Evolutionary conservation across 2,329 filamentous ascomycete genomes (phyloP).

Genomic region (Xylariaceae sp.): DNA sequence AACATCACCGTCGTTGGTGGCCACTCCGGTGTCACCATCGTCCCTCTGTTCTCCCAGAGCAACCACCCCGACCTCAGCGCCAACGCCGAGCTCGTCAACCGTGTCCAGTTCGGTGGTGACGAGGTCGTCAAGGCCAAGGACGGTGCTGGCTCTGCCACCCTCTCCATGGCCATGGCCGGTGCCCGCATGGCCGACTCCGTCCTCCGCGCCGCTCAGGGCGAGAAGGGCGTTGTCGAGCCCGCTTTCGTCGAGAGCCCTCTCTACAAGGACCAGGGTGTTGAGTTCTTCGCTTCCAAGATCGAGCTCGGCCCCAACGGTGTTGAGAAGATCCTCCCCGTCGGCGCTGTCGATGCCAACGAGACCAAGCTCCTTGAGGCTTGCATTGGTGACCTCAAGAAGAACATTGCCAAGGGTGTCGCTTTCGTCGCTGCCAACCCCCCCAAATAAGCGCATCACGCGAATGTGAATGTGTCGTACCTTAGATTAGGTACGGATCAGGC

Average conservation of each 20-base stretch:
- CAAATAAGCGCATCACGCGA: conserved; percentile 42
- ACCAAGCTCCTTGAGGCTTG: conserved; percentile 82
- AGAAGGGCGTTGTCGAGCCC: conserved; percentile 93
- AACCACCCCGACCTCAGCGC: conserved; percentile 77
- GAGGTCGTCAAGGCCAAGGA: conserved; percentile 99
- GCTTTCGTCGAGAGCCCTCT: conserved; percentile 95
- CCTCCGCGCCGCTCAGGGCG: conserved; percentile 85
- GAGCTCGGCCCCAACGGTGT: conserved; percentile 96
- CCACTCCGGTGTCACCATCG: conserved; percentile 97
- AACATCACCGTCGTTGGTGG: conserved; percentile 94
- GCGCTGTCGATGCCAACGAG: conserved; percentile 79
- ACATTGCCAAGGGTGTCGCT: conserved; percentile 83
- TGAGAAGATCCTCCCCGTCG: conserved; percentile 85
- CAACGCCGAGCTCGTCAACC: conserved; percentile 75
- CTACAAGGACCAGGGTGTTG: conserved; percentile 96
- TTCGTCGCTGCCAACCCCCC: conserved; percentile 57
- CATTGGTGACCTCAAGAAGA: conserved; percentile 81
- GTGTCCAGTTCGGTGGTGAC: conserved; percentile 98
- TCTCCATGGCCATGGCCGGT: conserved; percentile 98
- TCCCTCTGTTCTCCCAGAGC: conserved; percentile 94
- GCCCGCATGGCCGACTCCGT: conserved; percentile 80
- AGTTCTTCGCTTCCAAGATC: conserved; percentile 94
- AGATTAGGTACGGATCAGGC: too few relatives aligned
- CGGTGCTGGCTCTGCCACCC: conserved; percentile 90
- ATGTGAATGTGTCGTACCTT: background rate